Evolutionary conservation across 2,329 filamentous ascomycete genomes (phyloP).

Genomic region (Calcarisporium arbuscula): DNA sequence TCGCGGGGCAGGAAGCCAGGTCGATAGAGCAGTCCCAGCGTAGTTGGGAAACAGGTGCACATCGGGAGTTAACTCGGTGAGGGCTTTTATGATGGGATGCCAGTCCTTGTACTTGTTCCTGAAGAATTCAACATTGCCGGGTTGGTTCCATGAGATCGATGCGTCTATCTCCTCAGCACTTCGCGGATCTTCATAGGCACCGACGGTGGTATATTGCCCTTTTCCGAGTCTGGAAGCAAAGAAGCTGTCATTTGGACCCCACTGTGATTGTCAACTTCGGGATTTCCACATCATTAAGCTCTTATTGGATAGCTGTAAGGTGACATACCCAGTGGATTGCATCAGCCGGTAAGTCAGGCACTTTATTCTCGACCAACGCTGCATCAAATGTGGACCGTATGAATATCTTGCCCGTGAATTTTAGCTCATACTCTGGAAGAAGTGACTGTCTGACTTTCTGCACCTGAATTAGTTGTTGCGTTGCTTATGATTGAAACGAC

Average conservation of each 20-base stretch:
- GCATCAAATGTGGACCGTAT: slow-evolving; percentile 10
- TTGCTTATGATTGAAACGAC: too few relatives aligned
- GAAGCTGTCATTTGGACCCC: slow-evolving; percentile 5
- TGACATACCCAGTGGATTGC: slow-evolving; percentile 11
- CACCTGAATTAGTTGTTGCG: too few relatives aligned
- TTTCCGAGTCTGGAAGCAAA: slow-evolving; percentile 31
- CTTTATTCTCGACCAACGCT: slow-evolving; percentile 8
- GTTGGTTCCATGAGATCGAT: slow-evolving; percentile 29
- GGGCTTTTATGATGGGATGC: slow-evolving; percentile 30
- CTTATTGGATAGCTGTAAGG: too few relatives aligned
- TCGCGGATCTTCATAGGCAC: slow-evolving; percentile 28
- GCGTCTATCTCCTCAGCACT: slow-evolving; percentile 21
- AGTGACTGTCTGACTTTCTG: slow-evolving; percentile 8
- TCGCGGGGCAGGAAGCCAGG: slow-evolving; percentile 24
- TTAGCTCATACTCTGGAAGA: slow-evolving; percentile 4
- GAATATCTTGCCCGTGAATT: slow-evolving; percentile 10
- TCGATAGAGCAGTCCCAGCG: slow-evolving; percentile 28
- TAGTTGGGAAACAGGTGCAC: slow-evolving; percentile 36
- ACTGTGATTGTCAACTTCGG: slow-evolving; percentile 24
- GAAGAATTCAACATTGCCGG: slow-evolving; percentile 27
- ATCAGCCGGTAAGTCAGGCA: slow-evolving; percentile 9
- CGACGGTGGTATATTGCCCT: slow-evolving; percentile 36
- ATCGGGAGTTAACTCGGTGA: slow-evolving; percentile 32
- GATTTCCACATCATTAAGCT: slow-evolving; percentile 17
- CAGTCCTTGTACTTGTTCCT: slow-evolving; percentile 31